Conservation (phyloP, 2,329 filamentous ascomycete genomes). For the Aspergillus intermedius region DNA sequence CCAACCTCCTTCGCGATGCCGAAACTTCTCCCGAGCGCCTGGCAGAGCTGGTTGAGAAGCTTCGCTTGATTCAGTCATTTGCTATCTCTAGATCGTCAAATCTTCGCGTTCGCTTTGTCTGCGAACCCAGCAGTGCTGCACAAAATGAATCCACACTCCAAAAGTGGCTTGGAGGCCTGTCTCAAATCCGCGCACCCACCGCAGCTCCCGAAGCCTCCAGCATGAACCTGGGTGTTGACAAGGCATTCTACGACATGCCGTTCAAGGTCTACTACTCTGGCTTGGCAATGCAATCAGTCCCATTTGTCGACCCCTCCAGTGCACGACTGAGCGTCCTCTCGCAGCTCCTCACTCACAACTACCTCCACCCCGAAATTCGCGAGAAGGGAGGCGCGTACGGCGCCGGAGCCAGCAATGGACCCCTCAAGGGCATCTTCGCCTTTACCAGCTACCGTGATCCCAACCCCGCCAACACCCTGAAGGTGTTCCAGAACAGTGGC, state of each 20-base stretch:
- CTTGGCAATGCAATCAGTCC: slow-evolving; percentile 71
- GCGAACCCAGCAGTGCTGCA: slow-evolving; percentile 64
- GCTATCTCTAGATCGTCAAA: slow-evolving; percentile 62
- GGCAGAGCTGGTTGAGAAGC: slow-evolving; percentile 68
- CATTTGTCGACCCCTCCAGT: slow-evolving; percentile 68
- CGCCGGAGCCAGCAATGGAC: slow-evolving; percentile 75
- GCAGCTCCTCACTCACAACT: slow-evolving; percentile 90
- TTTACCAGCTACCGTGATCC: slow-evolving; percentile 97
- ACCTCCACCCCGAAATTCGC: slow-evolving; percentile 92
- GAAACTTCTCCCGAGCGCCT: slow-evolving; percentile 64
- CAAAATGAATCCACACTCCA: slow-evolving; percentile 66
- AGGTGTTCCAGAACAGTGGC: slow-evolving; percentile 76
- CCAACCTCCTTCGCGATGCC: slow-evolving; percentile 62
- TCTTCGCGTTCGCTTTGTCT: slow-evolving; percentile 78
- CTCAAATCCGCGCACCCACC: slow-evolving; percentile 39
- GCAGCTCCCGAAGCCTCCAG: slow-evolving; percentile 16
- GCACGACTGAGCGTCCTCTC: slow-evolving; percentile 82
- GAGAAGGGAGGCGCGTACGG: slow-evolving; percentile 97
- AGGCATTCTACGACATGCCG: slow-evolving; percentile 86
- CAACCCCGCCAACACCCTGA: slow-evolving; percentile 81
- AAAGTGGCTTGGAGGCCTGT: slow-evolving; percentile 61
- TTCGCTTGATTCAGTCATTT: slow-evolving; percentile 77
- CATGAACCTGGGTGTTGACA: slow-evolving; percentile 42
- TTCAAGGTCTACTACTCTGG: slow-evolving; percentile 97
- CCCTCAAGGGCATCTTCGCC: slow-evolving; percentile 77